These are phyloP conservation scores for Yamadazyma triangularis DNA, from an alignment of 1,139 yeast genomes.

Conservation along the genomic window DNA sequence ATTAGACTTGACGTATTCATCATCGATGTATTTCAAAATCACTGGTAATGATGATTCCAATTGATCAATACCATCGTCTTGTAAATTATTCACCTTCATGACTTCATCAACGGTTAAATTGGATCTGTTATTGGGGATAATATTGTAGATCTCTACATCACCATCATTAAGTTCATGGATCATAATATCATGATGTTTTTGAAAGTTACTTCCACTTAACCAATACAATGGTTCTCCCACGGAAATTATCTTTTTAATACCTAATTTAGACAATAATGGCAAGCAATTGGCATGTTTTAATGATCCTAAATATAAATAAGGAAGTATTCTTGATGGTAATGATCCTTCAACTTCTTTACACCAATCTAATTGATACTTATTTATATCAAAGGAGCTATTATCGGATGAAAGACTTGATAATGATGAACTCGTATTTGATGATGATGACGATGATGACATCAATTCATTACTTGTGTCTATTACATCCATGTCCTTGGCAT, in stretches of 20 bases:
- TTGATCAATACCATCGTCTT: conserved; percentile 48
- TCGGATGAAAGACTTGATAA: conserved; percentile 5
- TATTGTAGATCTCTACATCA: conserved; percentile 28
- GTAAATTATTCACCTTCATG: conserved; percentile 41
- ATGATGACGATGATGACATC: conserved; percentile 4
- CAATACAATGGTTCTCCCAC: conserved; percentile 85
- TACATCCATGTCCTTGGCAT: conserved; percentile 3
- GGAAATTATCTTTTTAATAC: conserved; percentile 72
- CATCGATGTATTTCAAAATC: conserved; percentile 33
- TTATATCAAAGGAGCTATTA: no score
- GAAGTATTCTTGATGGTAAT: conserved; percentile 69
- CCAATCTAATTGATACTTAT: conserved; percentile 23
- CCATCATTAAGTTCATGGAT: conserved; percentile 25
- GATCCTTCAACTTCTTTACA: conserved; percentile 52
- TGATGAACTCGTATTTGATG: conserved; percentile 2
- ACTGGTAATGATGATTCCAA: conserved; percentile 31
- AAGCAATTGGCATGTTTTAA: conserved; percentile 76
- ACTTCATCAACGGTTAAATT: conserved; percentile 23
- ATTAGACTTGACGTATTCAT: conserved; percentile 21
- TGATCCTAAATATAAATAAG: conserved; percentile 84
- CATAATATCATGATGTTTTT: conserved; percentile 19
- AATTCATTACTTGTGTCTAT: background rate
- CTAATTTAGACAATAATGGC: conserved; percentile 57
- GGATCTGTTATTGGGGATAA: conserved; percentile 14
- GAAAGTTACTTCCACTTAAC: conserved; percentile 33